Evolutionary conservation across 2,329 filamentous ascomycete genomes (phyloP).

Genomic region (Elsinoe fawcettii): DNA sequence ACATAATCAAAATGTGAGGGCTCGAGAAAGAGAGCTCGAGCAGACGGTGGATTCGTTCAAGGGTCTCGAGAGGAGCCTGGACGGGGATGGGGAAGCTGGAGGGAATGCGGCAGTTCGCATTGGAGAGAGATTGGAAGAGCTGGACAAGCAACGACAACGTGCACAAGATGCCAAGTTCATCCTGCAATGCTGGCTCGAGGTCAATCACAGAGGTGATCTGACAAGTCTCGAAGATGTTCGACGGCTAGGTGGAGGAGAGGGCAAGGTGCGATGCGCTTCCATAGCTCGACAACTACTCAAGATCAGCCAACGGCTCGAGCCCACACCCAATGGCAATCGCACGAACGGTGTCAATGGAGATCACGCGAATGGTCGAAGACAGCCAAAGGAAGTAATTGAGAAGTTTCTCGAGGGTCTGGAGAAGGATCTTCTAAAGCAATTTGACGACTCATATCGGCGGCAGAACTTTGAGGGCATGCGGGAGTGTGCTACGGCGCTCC

Average conservation of each 20-base stretch:
- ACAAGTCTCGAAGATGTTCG: slow-evolving; percentile 83
- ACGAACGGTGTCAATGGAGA: slow-evolving; percentile 45
- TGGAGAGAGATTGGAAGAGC: slow-evolving; percentile 83
- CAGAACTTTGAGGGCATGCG: slow-evolving; percentile 98
- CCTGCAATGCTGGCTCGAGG: slow-evolving; percentile 94
- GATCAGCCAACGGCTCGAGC: slow-evolving; percentile 86
- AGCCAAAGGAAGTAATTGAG: slow-evolving; percentile 71
- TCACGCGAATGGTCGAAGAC: slow-evolving; percentile 31
- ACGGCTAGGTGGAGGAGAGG: slow-evolving; percentile 74
- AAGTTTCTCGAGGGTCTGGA: slow-evolving; percentile 95
- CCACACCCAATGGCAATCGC: slow-evolving; percentile 32
- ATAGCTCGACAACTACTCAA: slow-evolving; percentile 89
- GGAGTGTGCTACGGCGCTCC: slow-evolving; percentile 86
- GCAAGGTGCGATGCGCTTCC: slow-evolving; percentile 87
- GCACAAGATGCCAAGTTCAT: slow-evolving; percentile 91
- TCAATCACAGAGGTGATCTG: slow-evolving; percentile 80
- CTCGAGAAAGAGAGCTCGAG: slow-evolving; percentile 79
- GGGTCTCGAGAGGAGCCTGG: slow-evolving; percentile 72
- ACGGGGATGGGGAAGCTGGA: slow-evolving; percentile 49
- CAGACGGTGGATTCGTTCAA: slow-evolving; percentile 90
- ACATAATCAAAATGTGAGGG: slow-evolving; percentile 84
- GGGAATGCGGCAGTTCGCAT: slow-evolving; percentile 92
- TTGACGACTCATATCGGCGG: slow-evolving; percentile 91
- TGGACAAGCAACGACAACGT: slow-evolving; percentile 82
- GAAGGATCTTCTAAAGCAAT: slow-evolving; percentile 89